Evolutionary conservation across 2,329 filamentous ascomycete species (phyloP), one percentile per base, ranked within the genome.

Genomic region (Thielaviopsis euricoi): DNA sequence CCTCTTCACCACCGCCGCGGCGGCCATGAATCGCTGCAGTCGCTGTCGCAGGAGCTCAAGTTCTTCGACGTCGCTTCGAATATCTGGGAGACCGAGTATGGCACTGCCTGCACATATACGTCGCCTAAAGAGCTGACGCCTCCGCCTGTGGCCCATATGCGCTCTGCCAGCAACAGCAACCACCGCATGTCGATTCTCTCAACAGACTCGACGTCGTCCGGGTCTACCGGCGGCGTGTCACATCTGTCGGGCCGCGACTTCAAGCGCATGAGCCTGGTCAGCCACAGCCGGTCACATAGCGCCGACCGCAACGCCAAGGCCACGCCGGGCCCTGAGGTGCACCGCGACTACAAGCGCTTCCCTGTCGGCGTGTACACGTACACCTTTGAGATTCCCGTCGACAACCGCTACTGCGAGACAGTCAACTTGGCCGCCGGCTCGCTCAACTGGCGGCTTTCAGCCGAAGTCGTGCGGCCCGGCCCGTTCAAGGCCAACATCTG

Each of bases 401-500:
- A 95, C 67, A 90, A 90, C 64, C 85, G 88, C 64, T 79, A 95
- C 62, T 82, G 93, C 0, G 90, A 96, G 70, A 94, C 89, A 0
- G 93, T 90, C 56, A 87, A 87, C 66, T 81, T 94, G 37, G 89
- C 91, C 57, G 83, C 91, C 53, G 90, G 89, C 9, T 88, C 81
- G 2, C 89, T 95, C 26, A 88, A 85, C 64, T 96, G 94, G 76
- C 87, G 93, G 64, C 73, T 96, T 6, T 88, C 95, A 66, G 87
- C 88, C 0, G 83, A 81, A 3, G 80, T 96, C 6, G 89, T 95
- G 69, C 83, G 90, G 58, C 83, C 89, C 2, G 90, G 90, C 2
- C 87, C 90, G 15, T 95, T 96, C 73, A 87, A 90, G 65, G 85
- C 89, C 1, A 95, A 95, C 64, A 74, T 96, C 1, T 78, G 89